These are phyloP conservation scores for Cenchrus americanus DNA, from an alignment of 176 grass and related monocot genomes.

Conservation along the genomic window DNA sequence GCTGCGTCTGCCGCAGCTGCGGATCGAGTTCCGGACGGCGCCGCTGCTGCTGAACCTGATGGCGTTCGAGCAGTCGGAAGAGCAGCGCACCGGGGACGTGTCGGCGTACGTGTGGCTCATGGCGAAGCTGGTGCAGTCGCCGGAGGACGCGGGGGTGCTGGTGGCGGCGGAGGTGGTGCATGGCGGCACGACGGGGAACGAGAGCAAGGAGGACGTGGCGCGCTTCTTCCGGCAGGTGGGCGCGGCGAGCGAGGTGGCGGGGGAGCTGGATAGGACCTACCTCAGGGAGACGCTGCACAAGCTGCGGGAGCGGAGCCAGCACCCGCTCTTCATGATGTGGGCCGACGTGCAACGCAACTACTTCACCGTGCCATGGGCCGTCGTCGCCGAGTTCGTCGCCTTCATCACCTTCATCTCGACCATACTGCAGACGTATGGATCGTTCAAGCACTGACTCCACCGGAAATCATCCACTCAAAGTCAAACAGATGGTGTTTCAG, in stretches of 20 bases:
- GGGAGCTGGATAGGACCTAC: constrained; percentile 49
- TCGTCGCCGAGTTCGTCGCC: constrained; percentile 52
- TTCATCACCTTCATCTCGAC: constrained; percentile 51
- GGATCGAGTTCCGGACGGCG: constrained; percentile 48
- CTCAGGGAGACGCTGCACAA: background rate
- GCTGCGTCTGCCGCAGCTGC: constrained; percentile 44
- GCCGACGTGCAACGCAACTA: constrained; percentile 63
- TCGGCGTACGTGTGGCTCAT: constrained; percentile 62
- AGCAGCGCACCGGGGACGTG: constrained; percentile 3
- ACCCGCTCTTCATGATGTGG: constrained; percentile 63
- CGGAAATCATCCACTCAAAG: background rate
- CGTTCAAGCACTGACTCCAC: constrained; percentile 26
- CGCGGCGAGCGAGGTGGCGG: constrained; percentile 37
- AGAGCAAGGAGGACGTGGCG: constrained; percentile 44
- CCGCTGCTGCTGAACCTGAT: constrained; percentile 62
- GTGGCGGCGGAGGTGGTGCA: constrained; percentile 59
- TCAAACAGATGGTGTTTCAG: background rate
- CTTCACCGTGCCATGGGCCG: constrained; percentile 65
- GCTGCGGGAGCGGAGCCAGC: constrained; percentile 47
- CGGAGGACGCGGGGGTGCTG: constrained; percentile 48
- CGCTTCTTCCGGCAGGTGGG: constrained; percentile 42
- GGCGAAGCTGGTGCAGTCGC: constrained; percentile 56
- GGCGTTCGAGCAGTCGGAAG: constrained; percentile 51
- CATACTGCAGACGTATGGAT: constrained; percentile 48
- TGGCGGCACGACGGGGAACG: background rate